Evolutionary conservation across 2,329 filamentous ascomycete genomes (phyloP).

Genomic region (Penicillium sp.): DNA sequence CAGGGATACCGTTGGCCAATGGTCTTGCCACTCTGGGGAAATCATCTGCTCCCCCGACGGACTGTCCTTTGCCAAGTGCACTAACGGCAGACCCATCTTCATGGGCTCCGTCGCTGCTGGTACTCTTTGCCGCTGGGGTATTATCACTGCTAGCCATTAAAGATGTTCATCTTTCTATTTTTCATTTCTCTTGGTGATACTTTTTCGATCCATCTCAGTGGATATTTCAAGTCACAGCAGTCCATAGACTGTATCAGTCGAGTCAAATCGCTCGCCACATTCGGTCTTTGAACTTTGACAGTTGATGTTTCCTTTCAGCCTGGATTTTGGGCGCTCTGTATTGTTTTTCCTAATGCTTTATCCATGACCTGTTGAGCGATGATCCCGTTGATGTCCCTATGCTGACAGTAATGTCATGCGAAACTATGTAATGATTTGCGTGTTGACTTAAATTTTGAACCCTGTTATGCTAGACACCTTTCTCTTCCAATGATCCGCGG

Average conservation of each 20-base stretch:
- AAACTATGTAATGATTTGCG: constrained; percentile 10
- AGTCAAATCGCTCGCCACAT: neutral
- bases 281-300: neutral
- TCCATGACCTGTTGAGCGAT: constrained; percentile 1
- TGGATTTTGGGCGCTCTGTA: neutral
- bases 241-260: neutral
- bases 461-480: no score
- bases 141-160: constrained; percentile 15
- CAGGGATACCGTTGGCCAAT: constrained; percentile 12
- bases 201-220: neutral
- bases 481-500: neutral
- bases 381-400: constrained; percentile 11
- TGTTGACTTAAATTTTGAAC: neutral
- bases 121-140: constrained; percentile 32
- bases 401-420: constrained; percentile 5
- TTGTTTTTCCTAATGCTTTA: neutral
- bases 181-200: neutral
- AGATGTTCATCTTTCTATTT: neutral
- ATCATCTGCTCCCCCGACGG: constrained; percentile 36
- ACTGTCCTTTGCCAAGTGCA: constrained; percentile 36
- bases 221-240: neutral
- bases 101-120: constrained; percentile 43
- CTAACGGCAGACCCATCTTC: constrained; percentile 26
- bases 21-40: constrained; percentile 27
- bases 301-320: neutral